phyloP scores from a whole-genome alignment of 805 yeast genomes.

The Suhomyces emberorum region DNA sequence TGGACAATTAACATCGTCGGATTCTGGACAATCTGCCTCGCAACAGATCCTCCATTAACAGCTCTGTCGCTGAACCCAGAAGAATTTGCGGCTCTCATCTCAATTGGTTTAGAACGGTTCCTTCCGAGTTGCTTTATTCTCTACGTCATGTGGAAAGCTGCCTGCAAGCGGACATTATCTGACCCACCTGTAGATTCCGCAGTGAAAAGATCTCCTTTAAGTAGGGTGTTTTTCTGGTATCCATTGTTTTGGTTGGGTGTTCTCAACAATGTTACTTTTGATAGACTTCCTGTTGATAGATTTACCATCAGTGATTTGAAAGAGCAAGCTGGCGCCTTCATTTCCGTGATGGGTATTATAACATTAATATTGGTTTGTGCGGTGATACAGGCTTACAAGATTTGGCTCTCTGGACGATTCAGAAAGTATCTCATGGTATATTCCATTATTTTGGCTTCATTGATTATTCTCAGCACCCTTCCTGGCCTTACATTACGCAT shows the following conservation, averaged over 20 bases:
- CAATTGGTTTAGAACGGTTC: constrained; percentile 69
- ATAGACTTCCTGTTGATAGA: constrained; percentile 83
- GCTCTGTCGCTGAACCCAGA: constrained; percentile 53
- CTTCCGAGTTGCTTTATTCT: constrained; percentile 72
- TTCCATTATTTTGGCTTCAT: constrained; percentile 37
- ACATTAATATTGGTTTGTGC: constrained; percentile 49
- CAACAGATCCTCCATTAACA: constrained; percentile 74
- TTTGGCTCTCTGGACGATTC: constrained; percentile 79
- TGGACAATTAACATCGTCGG: constrained; percentile 65
- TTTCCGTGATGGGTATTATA: constrained; percentile 56
- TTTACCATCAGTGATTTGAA: constrained; percentile 67
- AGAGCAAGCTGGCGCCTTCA: constrained; percentile 72
- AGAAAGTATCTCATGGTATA: constrained; percentile 57
- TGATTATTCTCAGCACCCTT: constrained; percentile 45
- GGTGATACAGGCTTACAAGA: constrained; percentile 66
- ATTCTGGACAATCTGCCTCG: constrained; percentile 77
- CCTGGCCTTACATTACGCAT: constrained; percentile 74
- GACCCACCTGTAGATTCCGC: constrained; percentile 7
- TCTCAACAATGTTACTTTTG: constrained; percentile 84
- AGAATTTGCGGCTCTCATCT: constrained; percentile 57
- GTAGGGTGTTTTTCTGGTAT: constrained; percentile 60
- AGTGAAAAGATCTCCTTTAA: constrained; percentile 33
- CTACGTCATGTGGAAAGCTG: constrained; percentile 63
- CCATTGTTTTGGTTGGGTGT: constrained; percentile 82
- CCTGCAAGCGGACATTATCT: constrained; percentile 48